These are phyloP conservation scores for Ophiosphaerella narmari DNA, from an alignment of 2,329 filamentous ascomycete genomes.

Conservation along the genomic window DNA sequence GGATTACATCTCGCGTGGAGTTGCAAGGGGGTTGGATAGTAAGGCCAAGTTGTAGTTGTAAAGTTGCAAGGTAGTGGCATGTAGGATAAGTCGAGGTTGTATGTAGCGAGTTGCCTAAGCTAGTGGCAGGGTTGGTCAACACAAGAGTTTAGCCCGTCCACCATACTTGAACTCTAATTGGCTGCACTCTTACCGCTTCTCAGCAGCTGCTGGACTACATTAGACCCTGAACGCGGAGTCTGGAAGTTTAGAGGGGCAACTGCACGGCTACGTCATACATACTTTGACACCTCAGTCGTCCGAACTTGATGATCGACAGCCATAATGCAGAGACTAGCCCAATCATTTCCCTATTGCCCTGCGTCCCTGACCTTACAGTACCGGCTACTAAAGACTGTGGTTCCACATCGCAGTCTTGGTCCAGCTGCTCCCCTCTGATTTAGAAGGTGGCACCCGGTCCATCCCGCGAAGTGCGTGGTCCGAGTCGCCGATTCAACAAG, in stretches of 20 bases:
- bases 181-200: neutral
- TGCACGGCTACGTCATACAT: neutral
- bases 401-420: too few relatives aligned
- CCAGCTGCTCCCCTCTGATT: too few relatives aligned
- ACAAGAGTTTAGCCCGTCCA: too few relatives aligned
- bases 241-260: neutral
- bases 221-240: neutral
- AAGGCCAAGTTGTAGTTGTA: slow-evolving; percentile 14
- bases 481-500: too few relatives aligned
- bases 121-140: too few relatives aligned
- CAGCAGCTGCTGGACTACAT: neutral
- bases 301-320: neutral
- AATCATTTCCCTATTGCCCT: neutral
- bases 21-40: slow-evolving; percentile 31
- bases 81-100: too few relatives aligned
- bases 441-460: too few relatives aligned
- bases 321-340: neutral
- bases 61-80: too few relatives aligned
- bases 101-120: too few relatives aligned
- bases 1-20: slow-evolving; percentile 42
- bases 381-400: neutral
- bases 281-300: neutral
- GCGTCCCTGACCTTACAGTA: neutral
- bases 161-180: neutral
- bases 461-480: too few relatives aligned